Evolutionary conservation across 345 rosid genomes (phyloP).

Genomic region (Draba incana): DNA sequence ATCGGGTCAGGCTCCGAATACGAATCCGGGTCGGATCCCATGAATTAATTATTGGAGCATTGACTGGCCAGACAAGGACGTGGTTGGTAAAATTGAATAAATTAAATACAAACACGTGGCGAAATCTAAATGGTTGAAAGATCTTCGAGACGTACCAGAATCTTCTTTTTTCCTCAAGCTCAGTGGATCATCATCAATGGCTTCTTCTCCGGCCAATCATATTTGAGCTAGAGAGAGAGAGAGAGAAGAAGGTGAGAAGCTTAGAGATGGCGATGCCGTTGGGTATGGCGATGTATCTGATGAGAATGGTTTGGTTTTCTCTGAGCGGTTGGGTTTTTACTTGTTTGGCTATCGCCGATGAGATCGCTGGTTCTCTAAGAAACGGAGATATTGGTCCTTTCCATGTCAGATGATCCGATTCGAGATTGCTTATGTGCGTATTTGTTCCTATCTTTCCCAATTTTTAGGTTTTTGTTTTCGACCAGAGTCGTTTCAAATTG

Average conservation of each 20-base stretch:
- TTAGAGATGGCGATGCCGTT: slow-evolving; percentile 55
- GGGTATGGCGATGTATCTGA: slow-evolving; percentile 62
- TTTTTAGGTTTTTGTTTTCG: not conserved
- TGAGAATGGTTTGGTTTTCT: slow-evolving; percentile 67
- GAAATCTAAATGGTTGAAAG: not conserved
- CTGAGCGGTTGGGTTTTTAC: slow-evolving; percentile 79
- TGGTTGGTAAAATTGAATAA: slow-evolving; percentile 10
- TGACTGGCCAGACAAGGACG: slow-evolving; percentile 17
- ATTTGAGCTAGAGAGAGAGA: slow-evolving; percentile 15
- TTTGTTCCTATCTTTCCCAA: not conserved
- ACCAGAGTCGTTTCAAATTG: slow-evolving; percentile 12
- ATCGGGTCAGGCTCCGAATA: slow-evolving; percentile 31
- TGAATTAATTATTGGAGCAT: not conserved
- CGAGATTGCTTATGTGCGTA: slow-evolving; percentile 19
- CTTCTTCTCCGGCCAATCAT: slow-evolving; percentile 22
- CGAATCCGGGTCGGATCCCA: slow-evolving; percentile 17
- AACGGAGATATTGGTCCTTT: slow-evolving; percentile 89
- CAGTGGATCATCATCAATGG: not conserved
- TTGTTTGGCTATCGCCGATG: slow-evolving; percentile 85
- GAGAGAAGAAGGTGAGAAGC: not conserved
- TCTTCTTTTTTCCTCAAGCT: not conserved
- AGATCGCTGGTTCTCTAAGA: slow-evolving; percentile 71
- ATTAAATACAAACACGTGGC: slow-evolving; percentile 22
- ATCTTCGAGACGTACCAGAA: slow-evolving; percentile 15
- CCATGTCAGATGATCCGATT: slow-evolving; percentile 61